Evolutionary conservation across 495 filamentous ascomycete genomes (phyloP), one percentile per base, ranked within the genome.

Genomic region (Cudoniella acicularis): DNA sequence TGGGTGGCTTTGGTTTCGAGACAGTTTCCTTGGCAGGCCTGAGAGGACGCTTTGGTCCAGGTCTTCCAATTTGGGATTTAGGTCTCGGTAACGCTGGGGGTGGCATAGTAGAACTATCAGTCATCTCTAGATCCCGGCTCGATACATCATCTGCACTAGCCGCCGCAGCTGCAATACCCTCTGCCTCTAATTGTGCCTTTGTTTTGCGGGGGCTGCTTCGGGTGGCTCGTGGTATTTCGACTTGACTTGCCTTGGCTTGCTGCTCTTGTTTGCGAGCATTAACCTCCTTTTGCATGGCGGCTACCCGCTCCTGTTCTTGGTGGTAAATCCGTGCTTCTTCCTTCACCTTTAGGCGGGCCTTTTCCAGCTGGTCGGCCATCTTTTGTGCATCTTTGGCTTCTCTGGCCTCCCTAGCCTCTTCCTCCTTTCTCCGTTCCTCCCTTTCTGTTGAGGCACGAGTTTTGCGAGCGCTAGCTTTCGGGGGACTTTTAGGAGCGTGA

Each of bases 381-480:
- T 68, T 72, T 51, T 73, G 72, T 9, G 71, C 70, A 51, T 82
- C 79, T 59, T 79, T 77, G 1, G 72, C 66, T 57, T 89, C 83
- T 87, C 70, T 90, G 77, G 54, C 79, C 77, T 64, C 49, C 22
- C 21, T 61, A 20, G 46, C 52, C 64, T 75, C 78, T 57, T 84
- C 83, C 78, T 56, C 79, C 77, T 67, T 67, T 51, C 49, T 43
- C n/a, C 54, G 54, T 63, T 75, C 78, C 59, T 84, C 83, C 24
- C 84, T 77, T 66, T 95, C 91, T 1, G 84, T 85, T 2, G 89
- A 92, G 59, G 86, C 88, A 52, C 90, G 82, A 0, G 86, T 89
- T 59, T 84, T 80, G 24, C 83, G 80, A 21, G 78, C 77, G 62
- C 84, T 83, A 11, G 67, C 61, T 25, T 73, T 71, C 10, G 66